Evolutionary conservation across 176 grass and related monocot genomes (phyloP), one percentile per base, ranked within the genome.

Genomic region (Phyllostachys edulis): DNA sequence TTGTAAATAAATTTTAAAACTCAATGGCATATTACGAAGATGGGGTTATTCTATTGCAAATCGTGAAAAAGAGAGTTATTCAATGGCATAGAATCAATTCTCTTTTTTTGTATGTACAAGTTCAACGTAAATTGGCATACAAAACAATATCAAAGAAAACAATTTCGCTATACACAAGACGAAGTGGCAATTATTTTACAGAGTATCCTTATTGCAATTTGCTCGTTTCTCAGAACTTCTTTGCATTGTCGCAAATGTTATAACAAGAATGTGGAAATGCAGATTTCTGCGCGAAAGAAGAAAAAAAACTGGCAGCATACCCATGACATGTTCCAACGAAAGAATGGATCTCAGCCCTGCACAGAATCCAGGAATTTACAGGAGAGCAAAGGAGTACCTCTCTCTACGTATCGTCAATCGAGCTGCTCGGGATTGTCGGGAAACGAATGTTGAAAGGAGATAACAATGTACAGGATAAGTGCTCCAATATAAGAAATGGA

Each of bases 381-480:
- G 46, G 69, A 45, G 69, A 85, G 42, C 47, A 71, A 59, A 85
- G 52, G 73, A 60, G 68, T 78, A 64, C 72, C 84, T 23, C 71
- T 59, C 44, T 54, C 47, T 59, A 67, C 54, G 32, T 34, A 34
- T 34, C 2, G 68, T 1, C 47, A 26, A 67, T 29, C 47, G 73
- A 73, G 47, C 47, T 27, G 9, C 81, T 56, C 38, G 2, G 67
- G 26, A 15, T 29, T 67, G 67, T 46, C 23, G 24, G 64, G 45
- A 84, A 84, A 66, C 37, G 1, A 84, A 88, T n/a, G 24, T 39
- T 6, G 18, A 61, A 63, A 77, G 3, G 26, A 46, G 37, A 5
- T 34, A 69, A 54, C n/a, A 88, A 83, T 78, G 73, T 83, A 88
- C 86, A 78, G 55, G 64, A 88, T 32, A n/a, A 4, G 34, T 34